These are phyloP conservation scores for Microcera coccophila DNA, from an alignment of 2,329 filamentous ascomycete genomes.

Conservation along the genomic window DNA sequence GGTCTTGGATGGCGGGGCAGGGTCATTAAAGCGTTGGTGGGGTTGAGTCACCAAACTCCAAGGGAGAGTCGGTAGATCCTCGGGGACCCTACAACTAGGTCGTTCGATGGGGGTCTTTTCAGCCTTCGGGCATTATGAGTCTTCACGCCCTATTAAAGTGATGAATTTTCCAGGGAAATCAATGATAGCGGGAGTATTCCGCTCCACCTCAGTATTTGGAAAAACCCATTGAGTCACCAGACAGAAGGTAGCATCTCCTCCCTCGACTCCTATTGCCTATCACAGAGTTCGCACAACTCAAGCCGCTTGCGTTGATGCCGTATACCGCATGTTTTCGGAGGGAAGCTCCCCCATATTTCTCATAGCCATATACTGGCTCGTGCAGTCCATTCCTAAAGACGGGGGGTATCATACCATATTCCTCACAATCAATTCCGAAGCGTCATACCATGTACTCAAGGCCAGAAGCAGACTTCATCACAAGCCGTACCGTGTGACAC, in stretches of 20 bases:
- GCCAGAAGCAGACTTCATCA: constrained; percentile 20
- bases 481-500: constrained; percentile 60
- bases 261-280: no score
- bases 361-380: background rate
- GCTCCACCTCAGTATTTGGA: no score
- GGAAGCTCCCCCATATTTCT: no score
- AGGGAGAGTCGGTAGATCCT: constrained; percentile 22
- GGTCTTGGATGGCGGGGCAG: constrained; percentile 30
- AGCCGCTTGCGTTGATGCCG: no score
- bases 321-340: no score
- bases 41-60: constrained; percentile 33
- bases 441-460: constrained; percentile 11
- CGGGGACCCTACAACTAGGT: constrained; percentile 9
- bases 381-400: background rate
- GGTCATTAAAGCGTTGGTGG: constrained; percentile 32
- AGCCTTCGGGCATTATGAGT: background rate
- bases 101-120: background rate
- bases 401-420: constrained; percentile 25
- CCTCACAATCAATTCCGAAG: constrained; percentile 19
- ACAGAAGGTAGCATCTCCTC: no score
- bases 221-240: no score
- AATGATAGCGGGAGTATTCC: no score
- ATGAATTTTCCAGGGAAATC: background rate
- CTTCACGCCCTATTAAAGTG: background rate
- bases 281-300: no score